These are phyloP conservation scores for Penicillium roqueforti DNA, from an alignment of 495 filamentous ascomycete genomes.

Conservation along the genomic window DNA sequence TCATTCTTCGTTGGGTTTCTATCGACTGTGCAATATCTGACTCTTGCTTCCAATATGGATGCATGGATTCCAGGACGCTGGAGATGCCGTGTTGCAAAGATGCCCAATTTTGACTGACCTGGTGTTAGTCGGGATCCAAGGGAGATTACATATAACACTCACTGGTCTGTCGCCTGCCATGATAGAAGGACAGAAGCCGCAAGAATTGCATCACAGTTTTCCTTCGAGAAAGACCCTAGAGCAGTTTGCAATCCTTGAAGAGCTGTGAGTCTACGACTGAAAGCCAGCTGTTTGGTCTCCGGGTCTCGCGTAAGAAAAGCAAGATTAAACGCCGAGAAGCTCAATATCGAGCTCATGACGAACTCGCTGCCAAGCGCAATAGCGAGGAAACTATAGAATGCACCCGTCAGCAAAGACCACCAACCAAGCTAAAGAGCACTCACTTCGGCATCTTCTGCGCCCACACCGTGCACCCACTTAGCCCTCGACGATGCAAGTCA, in stretches of 20 bases:
- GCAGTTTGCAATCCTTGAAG: slow-evolving; percentile 84
- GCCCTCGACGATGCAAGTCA: slow-evolving; percentile 69
- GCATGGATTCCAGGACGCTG: slow-evolving; percentile 87
- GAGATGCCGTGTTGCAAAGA: slow-evolving; percentile 89
- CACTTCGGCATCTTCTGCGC: slow-evolving; percentile 89
- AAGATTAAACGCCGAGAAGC: slow-evolving; percentile 86
- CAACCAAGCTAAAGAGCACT: slow-evolving; percentile 29
- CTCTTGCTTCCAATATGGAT: slow-evolving; percentile 77
- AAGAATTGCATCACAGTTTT: slow-evolving; percentile 86
- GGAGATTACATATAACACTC: slow-evolving; percentile 44
- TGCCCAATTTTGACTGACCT: slow-evolving; percentile 77
- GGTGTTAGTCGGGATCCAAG: slow-evolving; percentile 29
- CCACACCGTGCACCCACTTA: slow-evolving; percentile 84
- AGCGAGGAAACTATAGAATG: slow-evolving; percentile 64
- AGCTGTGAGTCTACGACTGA: slow-evolving; percentile 79
- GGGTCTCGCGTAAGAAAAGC: slow-evolving; percentile 79
- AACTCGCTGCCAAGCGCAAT: slow-evolving; percentile 77
- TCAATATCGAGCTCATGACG: slow-evolving; percentile 88
- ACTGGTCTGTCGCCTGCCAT: slow-evolving; percentile 98
- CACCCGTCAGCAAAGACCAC: slow-evolving; percentile 1
- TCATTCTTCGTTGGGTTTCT: slow-evolving; percentile 55
- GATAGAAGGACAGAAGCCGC: slow-evolving; percentile 89
- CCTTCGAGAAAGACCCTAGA: slow-evolving; percentile 76
- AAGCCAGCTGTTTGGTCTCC: slow-evolving; percentile 77
- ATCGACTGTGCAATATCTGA: slow-evolving; percentile 83